Percentiles rank a stretch among this genome's conserved stretches.
Conservation (phyloP, 257 asterid genomes). For the Salvia splendens region DNA sequence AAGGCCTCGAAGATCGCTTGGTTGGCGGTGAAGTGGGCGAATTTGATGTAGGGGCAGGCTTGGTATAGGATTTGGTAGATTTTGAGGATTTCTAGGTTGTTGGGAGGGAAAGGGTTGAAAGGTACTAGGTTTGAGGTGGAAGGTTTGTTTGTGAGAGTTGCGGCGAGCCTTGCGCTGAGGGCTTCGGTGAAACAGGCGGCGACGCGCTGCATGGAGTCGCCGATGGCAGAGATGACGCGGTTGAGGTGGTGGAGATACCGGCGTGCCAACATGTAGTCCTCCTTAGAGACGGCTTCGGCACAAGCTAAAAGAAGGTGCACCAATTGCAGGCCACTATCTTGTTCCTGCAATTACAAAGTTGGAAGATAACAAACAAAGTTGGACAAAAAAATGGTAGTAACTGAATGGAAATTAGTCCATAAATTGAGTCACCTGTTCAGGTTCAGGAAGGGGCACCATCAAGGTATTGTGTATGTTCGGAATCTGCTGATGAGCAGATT, state of each 20-base stretch:
- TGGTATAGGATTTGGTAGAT: constrained; percentile 84
- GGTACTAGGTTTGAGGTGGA: constrained; percentile 43
- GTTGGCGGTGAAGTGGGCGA: constrained; percentile 85
- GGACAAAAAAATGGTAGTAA: too few relatives aligned
- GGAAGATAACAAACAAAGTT: too few relatives aligned
- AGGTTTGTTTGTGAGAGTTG: constrained; percentile 65
- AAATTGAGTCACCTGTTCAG: constrained; percentile 54
- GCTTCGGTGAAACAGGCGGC: constrained; percentile 83
- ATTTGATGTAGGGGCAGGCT: constrained; percentile 84
- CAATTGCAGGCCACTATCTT: constrained; percentile 74
- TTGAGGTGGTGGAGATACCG: constrained; percentile 73
- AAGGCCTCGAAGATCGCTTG: constrained; percentile 89
- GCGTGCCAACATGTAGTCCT: constrained; percentile 80
- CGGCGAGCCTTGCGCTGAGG: constrained; percentile 60
- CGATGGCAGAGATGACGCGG: constrained; percentile 63
- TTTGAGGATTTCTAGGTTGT: constrained; percentile 74
- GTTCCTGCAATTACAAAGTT: constrained; percentile 38
- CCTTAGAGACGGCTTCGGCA: constrained; percentile 85
- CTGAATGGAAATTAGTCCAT: too few relatives aligned
- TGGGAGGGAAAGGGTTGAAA: constrained; percentile 70
- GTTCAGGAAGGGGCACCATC: constrained; percentile 54
- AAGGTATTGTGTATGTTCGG: constrained; percentile 48
- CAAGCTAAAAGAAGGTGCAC: constrained; percentile 82
- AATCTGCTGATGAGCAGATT: constrained; percentile 31
- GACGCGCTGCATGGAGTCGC: constrained; percentile 89